These are phyloP conservation scores for Beauveria varroae DNA, from an alignment of 2,329 filamentous ascomycete genomes.

Conservation along the genomic window DNA sequence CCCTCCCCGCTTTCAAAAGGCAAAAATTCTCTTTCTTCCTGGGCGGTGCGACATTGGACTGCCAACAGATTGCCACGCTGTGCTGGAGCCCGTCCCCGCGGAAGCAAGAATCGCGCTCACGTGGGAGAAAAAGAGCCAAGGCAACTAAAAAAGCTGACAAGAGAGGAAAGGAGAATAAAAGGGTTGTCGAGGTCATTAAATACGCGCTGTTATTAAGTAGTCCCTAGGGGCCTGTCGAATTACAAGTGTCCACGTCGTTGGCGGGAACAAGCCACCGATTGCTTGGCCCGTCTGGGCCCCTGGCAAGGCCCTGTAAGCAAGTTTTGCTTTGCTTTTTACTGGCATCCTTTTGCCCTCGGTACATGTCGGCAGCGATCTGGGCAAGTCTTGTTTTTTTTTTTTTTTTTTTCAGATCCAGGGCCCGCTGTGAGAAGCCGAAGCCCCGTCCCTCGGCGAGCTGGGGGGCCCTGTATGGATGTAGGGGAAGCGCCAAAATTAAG, in stretches of 20 bases:
- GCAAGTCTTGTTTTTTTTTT: background rate
- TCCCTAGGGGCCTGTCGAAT: background rate
- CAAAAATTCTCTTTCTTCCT: too few species aligned
- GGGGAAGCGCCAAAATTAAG: too few species aligned
- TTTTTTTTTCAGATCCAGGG: background rate
- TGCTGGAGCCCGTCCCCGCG: too few species aligned
- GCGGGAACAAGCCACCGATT: background rate
- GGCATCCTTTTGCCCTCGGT: background rate
- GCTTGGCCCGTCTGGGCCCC: background rate
- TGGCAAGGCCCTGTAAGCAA: background rate
- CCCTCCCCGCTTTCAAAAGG: too few species aligned
- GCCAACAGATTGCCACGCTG: too few species aligned
- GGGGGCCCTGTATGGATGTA: too few species aligned
- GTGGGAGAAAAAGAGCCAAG: background rate
- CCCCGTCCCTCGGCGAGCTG: background rate
- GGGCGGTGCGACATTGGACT: too few species aligned
- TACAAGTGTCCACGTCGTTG: too few species aligned
- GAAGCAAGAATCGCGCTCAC: background rate
- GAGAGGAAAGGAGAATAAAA: background rate
- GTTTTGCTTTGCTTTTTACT: background rate
- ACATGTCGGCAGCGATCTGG: slow-evolving; percentile 9
- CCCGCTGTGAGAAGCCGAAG: background rate
- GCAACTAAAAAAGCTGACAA: background rate
- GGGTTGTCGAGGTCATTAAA: background rate
- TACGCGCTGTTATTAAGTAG: background rate